These are phyloP conservation scores for Boletus barrowsii DNA, from an alignment of 768 basidiomycete species.

Conservation along the genomic window DNA sequence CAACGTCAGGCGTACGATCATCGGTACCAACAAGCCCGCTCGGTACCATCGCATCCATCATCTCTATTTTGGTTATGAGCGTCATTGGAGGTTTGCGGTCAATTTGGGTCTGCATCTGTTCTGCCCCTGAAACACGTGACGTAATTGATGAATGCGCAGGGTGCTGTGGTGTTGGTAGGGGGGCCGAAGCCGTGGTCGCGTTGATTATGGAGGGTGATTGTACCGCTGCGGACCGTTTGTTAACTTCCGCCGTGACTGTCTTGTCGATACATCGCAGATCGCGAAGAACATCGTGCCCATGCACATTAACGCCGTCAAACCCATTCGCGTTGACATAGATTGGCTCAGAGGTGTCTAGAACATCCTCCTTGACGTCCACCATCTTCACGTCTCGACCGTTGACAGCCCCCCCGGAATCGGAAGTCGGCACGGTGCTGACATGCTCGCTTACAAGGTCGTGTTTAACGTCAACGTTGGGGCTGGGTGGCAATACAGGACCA, in stretches of 20 bases:
- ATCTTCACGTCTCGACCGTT: conserved; percentile 11
- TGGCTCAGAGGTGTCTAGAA: not conserved
- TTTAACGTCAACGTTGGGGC: conserved; percentile 19
- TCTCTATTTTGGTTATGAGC: conserved; percentile 25
- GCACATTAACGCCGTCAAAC: not conserved
- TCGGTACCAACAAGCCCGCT: conserved; percentile 17
- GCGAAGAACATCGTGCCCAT: not conserved
- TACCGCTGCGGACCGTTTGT: not conserved
- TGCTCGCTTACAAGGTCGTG: conserved; percentile 14
- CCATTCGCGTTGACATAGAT: not conserved
- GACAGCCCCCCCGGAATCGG: not conserved
- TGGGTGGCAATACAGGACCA: conserved; percentile 10
- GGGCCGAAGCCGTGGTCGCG: not conserved
- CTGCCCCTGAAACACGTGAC: conserved; percentile 1
- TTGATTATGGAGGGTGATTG: not conserved
- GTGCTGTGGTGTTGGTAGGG: not conserved
- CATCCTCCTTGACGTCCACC: conserved; percentile 5
- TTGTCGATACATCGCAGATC: not conserved
- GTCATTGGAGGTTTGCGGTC: conserved; percentile 7
- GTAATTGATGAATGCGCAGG: not conserved
- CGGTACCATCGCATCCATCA: conserved; percentile 21
- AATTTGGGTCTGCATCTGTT: conserved; percentile 7
- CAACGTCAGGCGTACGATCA: conserved; percentile 19
- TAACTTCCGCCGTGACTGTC: not conserved
- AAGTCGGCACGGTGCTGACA: not conserved